Conservation (phyloP, 2,329 filamentous ascomycete genomes). For the Cladosporium sp. region DNA sequence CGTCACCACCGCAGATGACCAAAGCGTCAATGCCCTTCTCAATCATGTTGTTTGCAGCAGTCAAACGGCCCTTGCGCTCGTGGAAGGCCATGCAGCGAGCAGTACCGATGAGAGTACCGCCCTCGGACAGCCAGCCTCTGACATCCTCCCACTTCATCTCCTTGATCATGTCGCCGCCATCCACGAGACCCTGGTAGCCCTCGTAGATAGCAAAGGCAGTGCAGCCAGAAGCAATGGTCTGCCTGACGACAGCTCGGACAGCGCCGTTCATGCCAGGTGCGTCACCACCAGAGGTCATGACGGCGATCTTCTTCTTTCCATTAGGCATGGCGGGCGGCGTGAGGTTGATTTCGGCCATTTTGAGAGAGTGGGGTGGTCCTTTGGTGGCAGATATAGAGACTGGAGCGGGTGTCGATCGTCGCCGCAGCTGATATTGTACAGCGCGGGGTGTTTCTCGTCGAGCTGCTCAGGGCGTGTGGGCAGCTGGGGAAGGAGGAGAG, state of each 20-base stretch:
- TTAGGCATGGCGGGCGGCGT: conserved; percentile 27
- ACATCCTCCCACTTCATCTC: conserved; percentile 92
- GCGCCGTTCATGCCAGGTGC: conserved; percentile 93
- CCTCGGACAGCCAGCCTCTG: conserved; percentile 88
- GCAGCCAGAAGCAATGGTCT: conserved; percentile 73
- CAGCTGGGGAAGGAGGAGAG: background rate
- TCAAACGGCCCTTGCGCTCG: conserved; percentile 78
- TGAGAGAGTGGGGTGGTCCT: background rate
- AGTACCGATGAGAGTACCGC: conserved; percentile 93
- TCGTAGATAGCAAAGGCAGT: conserved; percentile 65
- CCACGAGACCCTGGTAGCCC: conserved; percentile 92
- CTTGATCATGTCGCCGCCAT: conserved; percentile 83
- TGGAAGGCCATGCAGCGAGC: conserved; percentile 91
- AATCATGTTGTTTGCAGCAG: conserved; percentile 92
- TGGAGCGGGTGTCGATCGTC: conserved; percentile 6
- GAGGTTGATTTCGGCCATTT: conserved; percentile 36
- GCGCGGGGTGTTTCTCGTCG: conserved; percentile 10
- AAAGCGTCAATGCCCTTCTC: conserved; percentile 90
- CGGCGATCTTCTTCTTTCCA: conserved; percentile 67
- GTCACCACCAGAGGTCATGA: conserved; percentile 94
- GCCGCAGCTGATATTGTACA: conserved; percentile 9
- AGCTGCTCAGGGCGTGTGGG: background rate
- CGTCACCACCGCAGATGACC: conserved; percentile 95
- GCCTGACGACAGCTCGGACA: conserved; percentile 86
- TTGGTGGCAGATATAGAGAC: background rate